These are phyloP conservation scores for Leccinum incarnatum DNA, from an alignment of 768 basidiomycete genomes.

Conservation along the genomic window DNA sequence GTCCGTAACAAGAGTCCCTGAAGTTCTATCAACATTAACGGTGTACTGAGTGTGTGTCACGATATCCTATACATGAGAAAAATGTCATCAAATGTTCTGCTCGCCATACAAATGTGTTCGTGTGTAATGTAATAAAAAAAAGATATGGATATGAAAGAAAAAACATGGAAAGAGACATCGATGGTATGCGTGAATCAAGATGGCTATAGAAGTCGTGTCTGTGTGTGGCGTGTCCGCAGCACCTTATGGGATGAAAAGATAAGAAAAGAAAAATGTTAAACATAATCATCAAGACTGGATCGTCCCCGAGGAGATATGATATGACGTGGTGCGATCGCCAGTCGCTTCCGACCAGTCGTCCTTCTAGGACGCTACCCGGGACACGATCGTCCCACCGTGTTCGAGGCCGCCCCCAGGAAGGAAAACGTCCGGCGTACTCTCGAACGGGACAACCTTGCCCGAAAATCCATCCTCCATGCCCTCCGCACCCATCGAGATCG, in stretches of 20 bases:
- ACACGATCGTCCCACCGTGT: conserved; percentile 35
- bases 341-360: not conserved
- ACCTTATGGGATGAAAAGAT: conserved; percentile 1
- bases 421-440: conserved; percentile 34
- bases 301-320: not conserved
- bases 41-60: not conserved
- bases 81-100: not conserved
- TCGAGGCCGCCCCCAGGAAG: conserved; percentile 28
- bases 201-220: conserved; percentile 10
- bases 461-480: conserved; percentile 17
- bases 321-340: not conserved
- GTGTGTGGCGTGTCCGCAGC: conserved; percentile 13
- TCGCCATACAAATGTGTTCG: conserved; percentile 9
- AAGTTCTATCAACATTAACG: not conserved
- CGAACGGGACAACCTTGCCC: conserved; percentile 35
- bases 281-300: not conserved
- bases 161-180: not conserved
- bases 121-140: not conserved
- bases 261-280: not conserved
- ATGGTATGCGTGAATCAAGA: not conserved
- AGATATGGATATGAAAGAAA: not conserved
- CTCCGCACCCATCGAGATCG: conserved; percentile 6
- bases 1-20: not conserved
- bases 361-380: conserved; percentile 31
- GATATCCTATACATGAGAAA: not conserved